phyloP scores from a whole-genome alignment of 345 rosid species.

The Abelmoschus esculentus region DNA sequence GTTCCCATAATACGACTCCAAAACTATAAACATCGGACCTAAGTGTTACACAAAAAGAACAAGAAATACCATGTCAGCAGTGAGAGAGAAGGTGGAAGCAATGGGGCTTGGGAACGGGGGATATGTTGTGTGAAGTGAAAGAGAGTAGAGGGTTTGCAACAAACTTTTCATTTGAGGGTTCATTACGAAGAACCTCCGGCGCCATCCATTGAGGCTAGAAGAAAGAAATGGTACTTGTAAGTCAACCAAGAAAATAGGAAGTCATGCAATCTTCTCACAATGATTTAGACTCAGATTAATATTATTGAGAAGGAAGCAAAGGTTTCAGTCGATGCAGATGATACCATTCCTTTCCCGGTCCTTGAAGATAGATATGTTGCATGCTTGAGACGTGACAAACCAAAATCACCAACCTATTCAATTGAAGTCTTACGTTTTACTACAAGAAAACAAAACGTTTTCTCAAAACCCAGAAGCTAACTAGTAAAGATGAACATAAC shows the following conservation, averaged over 20 bases:
- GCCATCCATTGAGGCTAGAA: constrained; percentile 97
- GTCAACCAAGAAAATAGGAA: not conserved
- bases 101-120: not conserved
- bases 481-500: not conserved
- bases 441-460: constrained; percentile 2
- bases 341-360: constrained; percentile 93
- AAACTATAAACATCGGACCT: constrained; percentile 97
- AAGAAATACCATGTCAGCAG: constrained; percentile 11
- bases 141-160: constrained; percentile 11
- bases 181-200: constrained; percentile 85
- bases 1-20: constrained; percentile 94
- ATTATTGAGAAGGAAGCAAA: not conserved
- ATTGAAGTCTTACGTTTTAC: constrained; percentile 8
- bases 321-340: constrained; percentile 5
- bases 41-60: constrained; percentile 14
- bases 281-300: no score
- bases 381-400: constrained; percentile 91
- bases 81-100: not conserved
- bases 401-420: constrained; percentile 92
- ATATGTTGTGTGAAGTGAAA: not conserved
- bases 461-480: not conserved
- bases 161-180: constrained; percentile 93
- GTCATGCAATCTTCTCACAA: not conserved
- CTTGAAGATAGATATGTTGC: constrained; percentile 66
- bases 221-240: constrained; percentile 10